These are phyloP conservation scores for Penicillium hordei DNA, from an alignment of 2,329 filamentous ascomycete genomes.

Conservation along the genomic window DNA sequence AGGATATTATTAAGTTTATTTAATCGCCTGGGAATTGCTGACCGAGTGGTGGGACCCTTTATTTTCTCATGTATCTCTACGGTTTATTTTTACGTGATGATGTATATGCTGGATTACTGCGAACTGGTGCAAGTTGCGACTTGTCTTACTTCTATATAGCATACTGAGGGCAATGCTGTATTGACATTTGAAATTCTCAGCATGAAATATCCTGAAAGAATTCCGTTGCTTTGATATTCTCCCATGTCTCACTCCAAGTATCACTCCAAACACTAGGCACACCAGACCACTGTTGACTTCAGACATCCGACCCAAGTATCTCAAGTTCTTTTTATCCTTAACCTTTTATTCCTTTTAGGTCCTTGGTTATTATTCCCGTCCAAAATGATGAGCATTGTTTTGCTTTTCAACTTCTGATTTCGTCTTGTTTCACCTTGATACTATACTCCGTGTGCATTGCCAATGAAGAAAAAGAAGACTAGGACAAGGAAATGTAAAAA, in stretches of 20 bases:
- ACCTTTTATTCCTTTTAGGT: background rate
- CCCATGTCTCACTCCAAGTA: background rate
- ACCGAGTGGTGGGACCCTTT: background rate
- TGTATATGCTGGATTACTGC: background rate
- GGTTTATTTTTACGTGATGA: background rate
- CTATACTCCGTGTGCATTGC: no score
- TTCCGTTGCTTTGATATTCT: background rate
- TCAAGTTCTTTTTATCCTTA: background rate
- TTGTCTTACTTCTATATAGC: conserved; percentile 1
- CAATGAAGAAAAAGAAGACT: no score
- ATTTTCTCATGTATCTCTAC: background rate
- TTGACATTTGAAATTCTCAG: background rate
- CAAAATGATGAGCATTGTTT: no score
- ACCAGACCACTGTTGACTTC: background rate
- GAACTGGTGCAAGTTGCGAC: background rate
- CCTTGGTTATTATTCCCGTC: background rate
- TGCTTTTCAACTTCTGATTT: no score
- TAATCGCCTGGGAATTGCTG: background rate
- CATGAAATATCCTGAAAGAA: background rate
- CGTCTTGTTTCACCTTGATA: no score
- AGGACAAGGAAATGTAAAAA: no score
- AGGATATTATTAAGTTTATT: conserved; percentile 41
- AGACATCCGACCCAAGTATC: background rate
- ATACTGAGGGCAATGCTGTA: background rate
- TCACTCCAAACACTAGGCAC: background rate